Base-by-base conservation (phyloP, 768 basidiomycete genomes). In the Gymnopilus junonius region DNA sequence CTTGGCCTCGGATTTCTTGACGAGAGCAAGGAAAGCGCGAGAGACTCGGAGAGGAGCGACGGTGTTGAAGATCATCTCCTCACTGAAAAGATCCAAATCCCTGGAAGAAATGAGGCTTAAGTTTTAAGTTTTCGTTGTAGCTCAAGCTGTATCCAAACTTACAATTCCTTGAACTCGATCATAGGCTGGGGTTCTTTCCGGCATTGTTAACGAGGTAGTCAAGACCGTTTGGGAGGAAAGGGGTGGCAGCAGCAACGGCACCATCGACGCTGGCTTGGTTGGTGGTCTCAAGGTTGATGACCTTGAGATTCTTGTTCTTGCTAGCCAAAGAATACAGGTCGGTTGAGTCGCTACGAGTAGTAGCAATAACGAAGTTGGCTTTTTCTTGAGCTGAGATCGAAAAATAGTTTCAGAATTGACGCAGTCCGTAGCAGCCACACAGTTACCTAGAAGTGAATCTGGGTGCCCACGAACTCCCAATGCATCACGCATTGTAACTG, bases 181-280 rank as follows among this genome's bases (percentile, higher is more conserved):
- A 42, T 7, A 34, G 69, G 65, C 45, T 71, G 66, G 25, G 54
- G 55, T 59, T 59, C 42, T 64, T 61, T 37, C 65, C 69, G 20
- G 69, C 69, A 20, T 70, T 70, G 46, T 63, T 67, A 46, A 70
- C 54, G 42, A 69, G 59, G 51, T 69, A 68, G 45, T 72, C 71
- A 32, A 72, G 66, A 43, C 71, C 71, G 40, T 65, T 64, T 20
- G 71, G 69, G 45, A 70, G 67, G 42, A 70, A 55, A 8, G 64
- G 45, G 21, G 55, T 62, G 1, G 60, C 59, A 31, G 53, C 59
- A 27, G 58, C 60, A 8, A 67, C 69, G 6, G 70, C 71, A 8
- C 50, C 50, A 8, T 59, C 55, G 42, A 73, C 64, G 43, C 69
- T 67, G 3, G 50, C 42, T 4, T 62, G 58, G 57, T 60, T 67